Percentiles rank a stretch among this genome's conserved stretches.
Conservation (phyloP, 2,329 filamentous ascomycete species). For the Cucurbitaria berberidis region DNA sequence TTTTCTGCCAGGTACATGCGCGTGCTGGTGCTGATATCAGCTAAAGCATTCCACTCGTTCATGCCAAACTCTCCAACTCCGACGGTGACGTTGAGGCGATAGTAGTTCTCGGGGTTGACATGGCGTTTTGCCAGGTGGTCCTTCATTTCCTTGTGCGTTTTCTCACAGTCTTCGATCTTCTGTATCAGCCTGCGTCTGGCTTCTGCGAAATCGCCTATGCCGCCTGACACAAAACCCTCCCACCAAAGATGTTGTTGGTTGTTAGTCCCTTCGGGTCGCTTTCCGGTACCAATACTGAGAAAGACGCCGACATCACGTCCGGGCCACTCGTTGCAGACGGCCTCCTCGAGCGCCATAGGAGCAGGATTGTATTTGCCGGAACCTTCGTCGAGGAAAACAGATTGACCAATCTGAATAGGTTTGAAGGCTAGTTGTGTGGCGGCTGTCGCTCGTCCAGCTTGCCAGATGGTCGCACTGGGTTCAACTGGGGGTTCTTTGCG, state of each 20-base stretch:
- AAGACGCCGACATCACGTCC: slow-evolving; percentile 92
- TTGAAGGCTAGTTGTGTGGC: slow-evolving; percentile 95
- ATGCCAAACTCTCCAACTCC: slow-evolving; percentile 97
- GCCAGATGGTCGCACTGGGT: slow-evolving; percentile 95
- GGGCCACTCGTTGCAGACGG: slow-evolving; percentile 91
- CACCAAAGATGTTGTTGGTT: slow-evolving; percentile 80
- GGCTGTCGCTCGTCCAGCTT: slow-evolving; percentile 92
- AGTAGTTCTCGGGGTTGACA: slow-evolving; percentile 90
- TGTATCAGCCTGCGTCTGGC: slow-evolving; percentile 81
- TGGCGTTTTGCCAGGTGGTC: slow-evolving; percentile 78
- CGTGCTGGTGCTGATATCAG: slow-evolving; percentile 93
- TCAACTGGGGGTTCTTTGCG: slow-evolving; percentile 88
- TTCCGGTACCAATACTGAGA: slow-evolving; percentile 92
- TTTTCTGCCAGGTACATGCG: slow-evolving; percentile 78
- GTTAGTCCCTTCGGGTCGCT: slow-evolving; percentile 75
- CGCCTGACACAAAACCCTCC: slow-evolving; percentile 76
- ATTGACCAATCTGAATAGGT: slow-evolving; percentile 91
- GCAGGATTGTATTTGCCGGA: slow-evolving; percentile 90
- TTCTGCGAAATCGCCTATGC: slow-evolving; percentile 87
- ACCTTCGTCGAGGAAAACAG: slow-evolving; percentile 92
- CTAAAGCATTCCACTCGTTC: slow-evolving; percentile 96
- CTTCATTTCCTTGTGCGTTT: slow-evolving; percentile 85
- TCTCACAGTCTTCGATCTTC: slow-evolving; percentile 96
- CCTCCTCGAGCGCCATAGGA: slow-evolving; percentile 85
- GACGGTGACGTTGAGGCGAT: slow-evolving; percentile 93